Evolutionary conservation across 2,329 filamentous ascomycete genomes (phyloP), one percentile per base, ranked within the genome.

Genomic region (Coleophoma cylindrospora): DNA sequence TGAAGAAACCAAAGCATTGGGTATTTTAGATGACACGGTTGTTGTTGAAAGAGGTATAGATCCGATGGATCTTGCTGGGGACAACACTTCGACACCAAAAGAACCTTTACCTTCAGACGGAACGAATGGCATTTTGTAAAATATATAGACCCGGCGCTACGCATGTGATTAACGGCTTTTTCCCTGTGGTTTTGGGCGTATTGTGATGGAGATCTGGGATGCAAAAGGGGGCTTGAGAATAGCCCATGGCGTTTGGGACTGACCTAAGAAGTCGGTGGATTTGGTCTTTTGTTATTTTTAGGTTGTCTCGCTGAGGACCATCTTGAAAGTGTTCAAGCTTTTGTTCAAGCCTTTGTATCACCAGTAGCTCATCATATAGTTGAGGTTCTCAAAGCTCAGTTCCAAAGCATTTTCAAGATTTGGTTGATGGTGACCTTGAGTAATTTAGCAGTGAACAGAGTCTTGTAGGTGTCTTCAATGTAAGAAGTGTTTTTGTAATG

Each of bases 1-100:
- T 10, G 73, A 76, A 40, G 73, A 75, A 34, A 57, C 65, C 2
- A 75, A 71, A 50, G 63, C 68, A 6, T 64, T 66, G 4, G 63
- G 61, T 5, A 50, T 56, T 15, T 52, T 65, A 2, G 65, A 71
- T 17, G 64, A 63, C 15, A 54, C 59, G 12, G 65, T 69, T 51
- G 55, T 55, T 12, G 50, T 53, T 3, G 68, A 70, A 22, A 71
- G 68, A 53, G 48, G 49, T 12, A 27, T 49, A 8, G 57, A 63
- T 49, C 56, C 55, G 27, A 36, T 57, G n/a, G 34, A 53, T n/a
- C 17, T 44, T 27, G 40, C 47, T 11, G 45, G 17, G 10, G 34
- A 47, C 12, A 34, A n/a, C 14, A 37, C 33, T 22, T 33, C 15
- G n/a, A 36, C 34, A 22, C 13, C n/a, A 22, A 52, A 49, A 45